A percentile compares a stretch with the other conserved stretches of the same genome.
phyloP scores from a whole-genome alignment of 164 flowering plant species.

The Dillenia turbinata region DNA sequence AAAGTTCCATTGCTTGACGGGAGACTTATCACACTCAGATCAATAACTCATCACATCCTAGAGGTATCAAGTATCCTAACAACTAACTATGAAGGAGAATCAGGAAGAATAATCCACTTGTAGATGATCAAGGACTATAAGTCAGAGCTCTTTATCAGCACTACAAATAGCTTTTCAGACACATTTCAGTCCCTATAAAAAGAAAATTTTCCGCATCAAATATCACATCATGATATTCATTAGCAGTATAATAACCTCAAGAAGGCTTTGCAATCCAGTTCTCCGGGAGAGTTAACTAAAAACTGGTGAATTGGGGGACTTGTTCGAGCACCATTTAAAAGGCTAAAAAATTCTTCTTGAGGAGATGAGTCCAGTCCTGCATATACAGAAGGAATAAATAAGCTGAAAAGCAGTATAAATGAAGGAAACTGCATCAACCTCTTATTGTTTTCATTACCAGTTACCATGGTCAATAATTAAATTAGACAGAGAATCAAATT shows the following conservation, averaged over 20 bases:
- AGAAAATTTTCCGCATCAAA: no score
- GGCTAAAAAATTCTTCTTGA: constrained; percentile 90
- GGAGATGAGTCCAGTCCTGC: constrained; percentile 83
- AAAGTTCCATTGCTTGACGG: no score
- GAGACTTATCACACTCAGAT: no score
- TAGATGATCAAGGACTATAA: constrained; percentile 71
- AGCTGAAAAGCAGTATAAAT: constrained; percentile 5
- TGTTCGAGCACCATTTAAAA: constrained; percentile 87
- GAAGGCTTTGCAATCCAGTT: constrained; percentile 52
- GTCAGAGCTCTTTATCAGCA: constrained; percentile 89
- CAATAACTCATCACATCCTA: no score
- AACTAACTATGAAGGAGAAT: no score
- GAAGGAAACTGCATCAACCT: background rate
- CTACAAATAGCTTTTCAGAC: constrained; percentile 62
- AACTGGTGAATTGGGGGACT: constrained; percentile 92
- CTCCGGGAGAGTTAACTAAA: constrained; percentile 86
- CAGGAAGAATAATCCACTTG: constrained; percentile 45
- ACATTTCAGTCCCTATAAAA: constrained; percentile 83
- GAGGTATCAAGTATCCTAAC: no score
- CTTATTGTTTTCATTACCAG: background rate
- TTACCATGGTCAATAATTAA: constrained; percentile 83
- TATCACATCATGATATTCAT: background rate
- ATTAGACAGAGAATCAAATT: constrained; percentile 62
- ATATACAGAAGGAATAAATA: background rate
- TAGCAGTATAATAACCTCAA: background rate